A percentile compares a stretch with the other conserved stretches of the same genome.
Evolutionary conservation across 2,329 filamentous ascomycete genomes (phyloP).

Genomic region (Aspergillus transmontanensis): DNA sequence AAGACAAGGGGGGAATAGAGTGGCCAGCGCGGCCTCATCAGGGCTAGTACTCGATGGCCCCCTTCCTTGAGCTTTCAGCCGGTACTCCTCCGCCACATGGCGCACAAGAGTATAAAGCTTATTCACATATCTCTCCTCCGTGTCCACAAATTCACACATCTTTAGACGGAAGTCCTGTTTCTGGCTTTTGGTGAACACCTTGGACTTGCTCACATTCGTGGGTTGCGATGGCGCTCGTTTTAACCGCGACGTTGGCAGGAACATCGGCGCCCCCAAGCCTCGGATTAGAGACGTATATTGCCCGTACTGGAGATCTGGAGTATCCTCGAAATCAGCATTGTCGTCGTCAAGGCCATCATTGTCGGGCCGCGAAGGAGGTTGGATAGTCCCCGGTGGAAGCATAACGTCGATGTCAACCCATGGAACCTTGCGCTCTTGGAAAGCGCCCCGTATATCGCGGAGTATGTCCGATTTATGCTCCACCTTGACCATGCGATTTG

Average conservation of each 20-base stretch:
- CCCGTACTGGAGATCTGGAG: conserved; percentile 64
- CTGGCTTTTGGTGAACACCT: conserved; percentile 76
- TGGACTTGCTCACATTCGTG: conserved; percentile 75
- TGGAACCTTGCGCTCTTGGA: conserved; percentile 78
- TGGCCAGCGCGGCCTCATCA: conserved; percentile 70
- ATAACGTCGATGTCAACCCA: conserved; percentile 89
- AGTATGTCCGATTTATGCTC: conserved; percentile 76
- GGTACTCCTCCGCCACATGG: conserved; percentile 78
- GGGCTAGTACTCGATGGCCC: conserved; percentile 68
- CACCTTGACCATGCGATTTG: conserved; percentile 78
- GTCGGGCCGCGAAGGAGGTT: conserved; percentile 61
- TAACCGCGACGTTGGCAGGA: conserved; percentile 81
- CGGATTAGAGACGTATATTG: conserved; percentile 75
- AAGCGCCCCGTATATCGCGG: conserved; percentile 70
- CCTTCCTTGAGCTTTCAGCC: conserved; percentile 65
- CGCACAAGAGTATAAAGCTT: conserved; percentile 85
- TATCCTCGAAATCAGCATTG: conserved; percentile 44
- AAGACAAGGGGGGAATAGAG: conserved; percentile 78
- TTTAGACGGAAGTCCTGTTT: conserved; percentile 84
- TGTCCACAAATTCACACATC: conserved; percentile 87
- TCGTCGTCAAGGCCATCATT: conserved; percentile 68
- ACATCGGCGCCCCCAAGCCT: conserved; percentile 79
- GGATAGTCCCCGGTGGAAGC: conserved; percentile 74
- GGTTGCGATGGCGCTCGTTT: conserved; percentile 86
- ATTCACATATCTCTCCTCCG: conserved; percentile 88